Percentiles rank a stretch among this genome's conserved stretches.
Conservation (phyloP, 768 basidiomycete genomes). For the Boletus tomentosulus region DNA sequence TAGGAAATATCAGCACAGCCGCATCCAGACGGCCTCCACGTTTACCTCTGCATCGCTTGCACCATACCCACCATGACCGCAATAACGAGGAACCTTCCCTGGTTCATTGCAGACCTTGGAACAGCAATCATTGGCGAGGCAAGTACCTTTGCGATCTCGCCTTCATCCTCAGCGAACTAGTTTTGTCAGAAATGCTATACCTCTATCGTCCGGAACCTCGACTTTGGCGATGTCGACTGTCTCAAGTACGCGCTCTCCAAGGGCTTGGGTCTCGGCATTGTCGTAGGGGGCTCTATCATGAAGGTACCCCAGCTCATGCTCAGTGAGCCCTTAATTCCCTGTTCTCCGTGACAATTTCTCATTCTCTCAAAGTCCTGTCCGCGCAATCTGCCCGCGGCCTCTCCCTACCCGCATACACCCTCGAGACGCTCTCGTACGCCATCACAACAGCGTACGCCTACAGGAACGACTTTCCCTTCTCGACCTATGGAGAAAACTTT, state of each 20-base stretch:
- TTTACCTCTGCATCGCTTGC: not conserved
- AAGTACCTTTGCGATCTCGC: conserved; percentile 8
- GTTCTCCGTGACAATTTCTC: not conserved
- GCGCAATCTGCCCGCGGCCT: conserved; percentile 82
- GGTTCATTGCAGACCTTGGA: conserved; percentile 78
- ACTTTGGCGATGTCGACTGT: conserved; percentile 74
- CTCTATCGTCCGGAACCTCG: conserved; percentile 81
- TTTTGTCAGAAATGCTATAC: conserved; percentile 79
- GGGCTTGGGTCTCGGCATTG: conserved; percentile 87
- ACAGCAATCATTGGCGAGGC: conserved; percentile 81
- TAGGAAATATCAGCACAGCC: not conserved
- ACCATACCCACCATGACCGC: conserved; percentile 51
- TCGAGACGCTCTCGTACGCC: conserved; percentile 88
- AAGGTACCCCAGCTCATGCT: conserved; percentile 92
- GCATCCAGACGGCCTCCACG: not conserved
- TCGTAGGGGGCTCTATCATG: conserved; percentile 89
- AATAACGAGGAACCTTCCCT: conserved; percentile 82
- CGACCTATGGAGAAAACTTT: conserved; percentile 95
- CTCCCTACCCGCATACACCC: conserved; percentile 78
- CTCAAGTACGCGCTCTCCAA: conserved; percentile 92
- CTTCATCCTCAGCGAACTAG: not conserved
- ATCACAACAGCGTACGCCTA: conserved; percentile 87
- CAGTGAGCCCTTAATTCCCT: conserved; percentile 44
- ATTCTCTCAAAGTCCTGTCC: conserved; percentile 49
- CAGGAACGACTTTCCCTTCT: conserved; percentile 86